These are phyloP conservation scores for Lomentospora prolificans DNA, from an alignment of 2,329 filamentous ascomycete species.

Conservation along the genomic window DNA sequence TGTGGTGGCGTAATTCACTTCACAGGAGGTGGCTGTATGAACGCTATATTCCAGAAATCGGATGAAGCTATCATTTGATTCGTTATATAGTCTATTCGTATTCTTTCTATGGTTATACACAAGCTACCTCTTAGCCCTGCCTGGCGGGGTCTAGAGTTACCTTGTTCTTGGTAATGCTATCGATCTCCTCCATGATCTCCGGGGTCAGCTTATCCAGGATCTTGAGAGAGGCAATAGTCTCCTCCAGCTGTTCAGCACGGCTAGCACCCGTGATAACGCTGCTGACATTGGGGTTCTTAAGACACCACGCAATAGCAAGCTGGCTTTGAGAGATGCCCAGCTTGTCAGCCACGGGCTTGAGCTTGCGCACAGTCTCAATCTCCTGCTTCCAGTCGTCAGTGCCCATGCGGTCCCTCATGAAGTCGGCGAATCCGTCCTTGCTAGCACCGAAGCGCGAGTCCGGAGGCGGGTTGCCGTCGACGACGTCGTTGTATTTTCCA, in stretches of 20 bases:
- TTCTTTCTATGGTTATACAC: too few relatives aligned
- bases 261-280: slow-evolving; percentile 44
- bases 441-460: slow-evolving; percentile 49
- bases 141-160: slow-evolving; percentile 10
- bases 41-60: too few relatives aligned
- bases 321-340: slow-evolving; percentile 42
- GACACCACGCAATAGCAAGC: slow-evolving; percentile 42
- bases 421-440: slow-evolving; percentile 46
- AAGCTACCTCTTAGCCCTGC: slow-evolving; percentile 10
- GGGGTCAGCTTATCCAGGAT: slow-evolving; percentile 37
- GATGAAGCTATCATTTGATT: too few relatives aligned
- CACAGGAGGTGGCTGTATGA: too few relatives aligned
- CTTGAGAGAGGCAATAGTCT: slow-evolving; percentile 37
- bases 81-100: too few relatives aligned
- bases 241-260: slow-evolving; percentile 38
- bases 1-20: too few relatives aligned
- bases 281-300: slow-evolving; percentile 44
- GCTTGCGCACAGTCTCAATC: slow-evolving; percentile 33
- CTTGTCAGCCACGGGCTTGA: slow-evolving; percentile 44
- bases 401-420: slow-evolving; percentile 34
- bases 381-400: slow-evolving; percentile 42
- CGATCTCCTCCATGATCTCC: slow-evolving; percentile 40
- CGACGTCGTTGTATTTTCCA: slow-evolving; percentile 54
- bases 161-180: slow-evolving; percentile 26
- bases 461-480: slow-evolving; percentile 38